These are phyloP conservation scores for Aureobasidium leucospermi DNA, from an alignment of 2,329 filamentous ascomycete genomes.

Conservation along the genomic window DNA sequence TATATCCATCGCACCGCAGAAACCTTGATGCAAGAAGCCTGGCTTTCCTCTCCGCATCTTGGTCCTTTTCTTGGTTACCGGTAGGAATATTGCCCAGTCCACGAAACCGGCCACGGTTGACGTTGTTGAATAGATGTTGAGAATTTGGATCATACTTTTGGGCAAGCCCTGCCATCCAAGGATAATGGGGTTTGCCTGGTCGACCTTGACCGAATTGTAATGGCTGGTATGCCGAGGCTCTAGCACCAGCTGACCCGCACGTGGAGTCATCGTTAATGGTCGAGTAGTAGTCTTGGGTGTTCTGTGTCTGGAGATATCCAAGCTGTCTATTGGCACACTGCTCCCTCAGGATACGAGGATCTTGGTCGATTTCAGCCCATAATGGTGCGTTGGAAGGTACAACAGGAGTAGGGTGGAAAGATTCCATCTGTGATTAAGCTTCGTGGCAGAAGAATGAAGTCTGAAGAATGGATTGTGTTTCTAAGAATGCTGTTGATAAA, in stretches of 20 bases:
- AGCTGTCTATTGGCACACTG: constrained; percentile 35
- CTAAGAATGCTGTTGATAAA: constrained; percentile 35
- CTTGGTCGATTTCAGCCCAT: constrained; percentile 19
- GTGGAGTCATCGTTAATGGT: constrained; percentile 3
- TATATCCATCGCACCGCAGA: constrained; percentile 33
- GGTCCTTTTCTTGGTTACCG: constrained; percentile 14
- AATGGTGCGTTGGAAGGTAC: constrained; percentile 37
- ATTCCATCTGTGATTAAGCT: constrained; percentile 24
- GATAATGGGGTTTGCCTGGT: not conserved
- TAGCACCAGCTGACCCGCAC: not conserved
- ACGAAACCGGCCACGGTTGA: not conserved
- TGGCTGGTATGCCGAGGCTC: not conserved
- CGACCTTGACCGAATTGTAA: not conserved
- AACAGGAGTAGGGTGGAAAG: constrained; percentile 30
- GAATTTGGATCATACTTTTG: not conserved
- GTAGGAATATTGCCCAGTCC: not conserved
- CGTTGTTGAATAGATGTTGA: not conserved
- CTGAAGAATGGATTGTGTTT: constrained; percentile 20
- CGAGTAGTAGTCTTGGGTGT: not conserved
- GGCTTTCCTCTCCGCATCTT: constrained; percentile 18
- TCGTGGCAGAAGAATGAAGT: constrained; percentile 26
- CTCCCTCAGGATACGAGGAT: constrained; percentile 33
- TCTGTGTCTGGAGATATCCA: constrained; percentile 19
- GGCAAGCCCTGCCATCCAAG: constrained; percentile 3
- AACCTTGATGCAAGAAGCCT: constrained; percentile 24